Conservation (phyloP, 257 asterid genomes). For the Forsythia suspensa region DNA sequence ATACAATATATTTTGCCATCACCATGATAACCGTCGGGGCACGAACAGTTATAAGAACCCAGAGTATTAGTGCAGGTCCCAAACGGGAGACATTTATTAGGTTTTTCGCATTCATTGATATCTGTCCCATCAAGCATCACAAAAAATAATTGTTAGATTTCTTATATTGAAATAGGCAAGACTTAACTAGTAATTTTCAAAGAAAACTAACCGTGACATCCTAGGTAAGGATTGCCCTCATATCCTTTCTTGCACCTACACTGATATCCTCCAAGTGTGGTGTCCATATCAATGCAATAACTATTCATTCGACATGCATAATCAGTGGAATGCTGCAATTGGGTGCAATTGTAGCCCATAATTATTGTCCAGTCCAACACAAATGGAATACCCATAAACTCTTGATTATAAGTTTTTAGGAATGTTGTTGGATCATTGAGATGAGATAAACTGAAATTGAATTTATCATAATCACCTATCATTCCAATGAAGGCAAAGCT, state of each 20-base stretch:
- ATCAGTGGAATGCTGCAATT: background rate
- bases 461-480: background rate
- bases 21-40: too few relatives aligned
- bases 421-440: background rate
- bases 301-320: conserved; percentile 14
- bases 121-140: too few relatives aligned
- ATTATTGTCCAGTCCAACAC: conserved; percentile 23
- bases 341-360: background rate
- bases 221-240: conserved; percentile 33
- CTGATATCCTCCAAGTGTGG: conserved; percentile 6
- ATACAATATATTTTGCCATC: too few relatives aligned
- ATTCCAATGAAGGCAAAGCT: conserved; percentile 7
- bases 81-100: too few relatives aligned
- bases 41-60: too few relatives aligned
- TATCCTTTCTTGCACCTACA: conserved; percentile 23
- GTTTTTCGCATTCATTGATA: too few relatives aligned
- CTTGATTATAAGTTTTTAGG: background rate
- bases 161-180: too few relatives aligned
- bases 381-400: conserved; percentile 9
- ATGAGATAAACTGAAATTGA: background rate
- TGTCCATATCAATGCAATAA: conserved; percentile 2
- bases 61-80: too few relatives aligned
- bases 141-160: background rate
- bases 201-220: conserved; percentile 26
- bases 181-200: background rate